Percentiles rank a stretch among this genome's conserved stretches.
Evolutionary conservation across 2,329 filamentous ascomycete genomes (phyloP).

Genomic region (Pseudogymnoascus sp.): DNA sequence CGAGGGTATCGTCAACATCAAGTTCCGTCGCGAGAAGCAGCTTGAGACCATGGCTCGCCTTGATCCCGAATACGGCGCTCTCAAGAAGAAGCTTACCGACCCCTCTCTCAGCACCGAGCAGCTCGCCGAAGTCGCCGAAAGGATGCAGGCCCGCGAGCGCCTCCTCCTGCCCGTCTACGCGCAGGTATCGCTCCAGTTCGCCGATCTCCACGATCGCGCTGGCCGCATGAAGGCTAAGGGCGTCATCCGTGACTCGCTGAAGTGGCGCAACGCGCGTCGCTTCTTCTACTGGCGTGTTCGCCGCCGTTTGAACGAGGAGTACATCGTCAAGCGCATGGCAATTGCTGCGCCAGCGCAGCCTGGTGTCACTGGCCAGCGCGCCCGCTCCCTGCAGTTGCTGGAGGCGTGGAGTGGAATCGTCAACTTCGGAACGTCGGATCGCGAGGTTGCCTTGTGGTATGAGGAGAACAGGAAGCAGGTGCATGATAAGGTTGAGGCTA

Average conservation of each 20-base stretch:
- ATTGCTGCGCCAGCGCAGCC: constrained; percentile 37
- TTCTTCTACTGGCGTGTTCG: constrained; percentile 99
- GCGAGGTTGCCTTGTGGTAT: constrained; percentile 86
- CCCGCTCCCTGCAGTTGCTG: constrained; percentile 65
- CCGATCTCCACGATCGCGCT: constrained; percentile 92
- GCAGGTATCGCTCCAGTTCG: constrained; percentile 94
- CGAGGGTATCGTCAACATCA: constrained; percentile 97
- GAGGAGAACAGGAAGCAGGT: constrained; percentile 86
- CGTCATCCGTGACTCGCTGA: constrained; percentile 73
- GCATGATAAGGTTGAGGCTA: constrained; percentile 71
- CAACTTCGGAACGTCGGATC: constrained; percentile 72
- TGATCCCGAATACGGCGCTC: constrained; percentile 72
- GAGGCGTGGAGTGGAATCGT: constrained; percentile 75
- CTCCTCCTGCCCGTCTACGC: constrained; percentile 85
- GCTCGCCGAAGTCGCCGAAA: constrained; percentile 68
- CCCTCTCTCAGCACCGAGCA: constrained; percentile 63
- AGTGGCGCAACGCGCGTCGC: constrained; percentile 82
- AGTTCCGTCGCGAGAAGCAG: constrained; percentile 96
- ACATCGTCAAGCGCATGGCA: constrained; percentile 85
- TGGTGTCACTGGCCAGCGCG: constrained; percentile 46
- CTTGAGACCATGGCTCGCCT: constrained; percentile 95
- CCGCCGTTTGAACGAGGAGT: constrained; percentile 92
- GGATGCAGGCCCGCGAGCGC: constrained; percentile 81
- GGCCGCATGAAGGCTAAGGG: constrained; percentile 99
- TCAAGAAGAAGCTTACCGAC: constrained; percentile 70